A percentile compares a stretch with the other conserved stretches of the same genome.
phyloP scores from a whole-genome alignment of 352 stramenopile species.

The Phytophthora lateralis region DNA sequence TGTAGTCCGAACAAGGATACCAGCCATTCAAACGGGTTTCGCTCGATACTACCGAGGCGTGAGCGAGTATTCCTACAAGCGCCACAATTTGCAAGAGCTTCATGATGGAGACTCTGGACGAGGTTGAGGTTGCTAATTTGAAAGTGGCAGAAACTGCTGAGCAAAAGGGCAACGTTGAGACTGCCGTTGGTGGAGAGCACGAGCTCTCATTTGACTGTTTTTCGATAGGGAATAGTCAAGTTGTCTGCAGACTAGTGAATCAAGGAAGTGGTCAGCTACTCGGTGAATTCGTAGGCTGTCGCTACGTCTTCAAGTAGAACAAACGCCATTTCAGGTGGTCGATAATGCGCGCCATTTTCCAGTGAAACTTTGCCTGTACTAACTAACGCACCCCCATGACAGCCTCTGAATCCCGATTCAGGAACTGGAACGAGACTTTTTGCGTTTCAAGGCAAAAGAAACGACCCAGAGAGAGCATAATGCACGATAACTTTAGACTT shows the following conservation, averaged over 20 bases:
- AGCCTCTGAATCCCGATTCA: background rate
- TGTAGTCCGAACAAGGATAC: conserved; percentile 28
- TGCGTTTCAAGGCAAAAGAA: conserved; percentile 8
- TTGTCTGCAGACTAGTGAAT: background rate
- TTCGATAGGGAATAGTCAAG: background rate
- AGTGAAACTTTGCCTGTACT: background rate
- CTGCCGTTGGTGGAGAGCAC: no score
- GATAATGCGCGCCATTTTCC: background rate
- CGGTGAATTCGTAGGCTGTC: no score
- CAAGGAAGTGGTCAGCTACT: background rate
- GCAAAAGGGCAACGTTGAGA: background rate
- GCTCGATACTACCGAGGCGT: background rate
- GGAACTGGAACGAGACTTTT: background rate
- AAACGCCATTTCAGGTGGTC: background rate
- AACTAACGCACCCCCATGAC: background rate
- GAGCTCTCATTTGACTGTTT: no score
- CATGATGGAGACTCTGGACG: background rate
- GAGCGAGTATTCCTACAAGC: background rate
- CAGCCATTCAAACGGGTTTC: conserved; percentile 27
- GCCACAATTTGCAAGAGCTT: conserved; percentile 1
- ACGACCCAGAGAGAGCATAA: background rate
- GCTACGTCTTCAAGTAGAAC: background rate
- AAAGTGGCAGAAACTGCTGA: conserved; percentile 12
- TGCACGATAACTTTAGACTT: background rate
- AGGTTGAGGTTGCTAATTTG: background rate